Conservation (phyloP, 352 stramenopile species). For the Phytophthora nicotianae region DNA sequence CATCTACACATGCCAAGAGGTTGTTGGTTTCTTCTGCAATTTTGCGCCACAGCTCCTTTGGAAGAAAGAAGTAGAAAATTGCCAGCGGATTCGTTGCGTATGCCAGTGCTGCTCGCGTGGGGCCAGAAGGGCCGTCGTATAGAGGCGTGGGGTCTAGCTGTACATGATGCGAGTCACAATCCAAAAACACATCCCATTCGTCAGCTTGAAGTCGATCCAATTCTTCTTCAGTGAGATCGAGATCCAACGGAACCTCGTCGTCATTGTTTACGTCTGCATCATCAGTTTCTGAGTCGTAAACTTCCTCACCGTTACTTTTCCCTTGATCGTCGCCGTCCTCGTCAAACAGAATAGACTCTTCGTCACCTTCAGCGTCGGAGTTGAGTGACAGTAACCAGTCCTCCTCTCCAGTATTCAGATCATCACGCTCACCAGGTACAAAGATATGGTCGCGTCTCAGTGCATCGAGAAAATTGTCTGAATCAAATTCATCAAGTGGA, state of each 20-base stretch:
- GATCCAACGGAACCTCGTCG: too few species aligned
- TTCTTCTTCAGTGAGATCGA: too few species aligned
- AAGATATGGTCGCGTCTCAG: constrained; percentile 4
- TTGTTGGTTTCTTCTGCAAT: background rate
- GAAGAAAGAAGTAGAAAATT: background rate
- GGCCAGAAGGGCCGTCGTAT: too few species aligned
- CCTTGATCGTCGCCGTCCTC: background rate
- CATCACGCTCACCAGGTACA: background rate
- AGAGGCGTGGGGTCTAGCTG: too few species aligned
- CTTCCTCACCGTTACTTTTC: background rate
- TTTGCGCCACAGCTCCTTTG: background rate
- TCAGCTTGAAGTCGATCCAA: too few species aligned
- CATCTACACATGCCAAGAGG: background rate
- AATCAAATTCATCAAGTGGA: background rate
- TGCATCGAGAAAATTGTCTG: constrained; percentile 7
- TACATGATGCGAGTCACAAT: too few species aligned
- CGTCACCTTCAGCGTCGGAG: background rate
- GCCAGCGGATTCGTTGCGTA: background rate
- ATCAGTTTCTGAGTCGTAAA: background rate
- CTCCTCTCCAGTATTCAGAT: constrained; percentile 1
- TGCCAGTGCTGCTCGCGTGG: too few species aligned
- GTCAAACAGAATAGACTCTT: background rate
- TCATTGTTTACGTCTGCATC: too few species aligned
- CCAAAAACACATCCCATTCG: too few species aligned
- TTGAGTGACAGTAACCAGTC: background rate